Evolutionary conservation across 2,329 filamentous ascomycete species (phyloP), one percentile per base, ranked within the genome.

Genomic region (Stagonosporopsis chrysanthemi): DNA sequence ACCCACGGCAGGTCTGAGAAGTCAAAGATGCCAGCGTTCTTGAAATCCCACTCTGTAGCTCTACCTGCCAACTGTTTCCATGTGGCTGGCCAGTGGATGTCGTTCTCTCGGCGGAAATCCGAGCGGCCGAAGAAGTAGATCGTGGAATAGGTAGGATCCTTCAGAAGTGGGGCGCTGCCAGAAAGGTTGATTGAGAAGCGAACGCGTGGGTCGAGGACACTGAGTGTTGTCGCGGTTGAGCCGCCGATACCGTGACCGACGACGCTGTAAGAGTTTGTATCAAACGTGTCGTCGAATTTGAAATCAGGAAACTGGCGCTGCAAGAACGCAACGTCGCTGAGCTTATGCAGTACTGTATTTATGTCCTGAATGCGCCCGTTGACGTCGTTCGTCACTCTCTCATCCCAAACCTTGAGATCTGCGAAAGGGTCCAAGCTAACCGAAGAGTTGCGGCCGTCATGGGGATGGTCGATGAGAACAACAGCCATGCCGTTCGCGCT

Each of bases 81-180:
- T 24, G 92, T 95, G 49, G 88, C 86, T 64, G 88, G 89, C 67
- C 86, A 88, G 71, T 97, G 90, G 79, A 97, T 92, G 77, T 95
- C 97, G 78, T 98, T 96, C 76, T 93, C 94, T 83, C 94, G 97
- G 5, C 90, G 88, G 77, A 97, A 97, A 78, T 97, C 97, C 72
- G 91, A 45, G 36, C 62, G 66, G 29, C 71, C 68, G 41, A 74
- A 67, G 66, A 73, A 73, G 43, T 64, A 63, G 46, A 66, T 61
- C 4, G 63, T 58, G 8, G 24, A 35, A 11, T 45, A 23, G 15
- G 55, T 58, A 15, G 56, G 29, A 1, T 58, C 4, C 8, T 40
- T 26, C 8, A 69, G 39, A 7, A 48, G 50, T 2, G 68, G 67
- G 0, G 65, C 56, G 3, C 59, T 62, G 12, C 72, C 71, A 8